phyloP scores from a whole-genome alignment of 1,139 yeast species.

The Yamadazyma dendronema region DNA sequence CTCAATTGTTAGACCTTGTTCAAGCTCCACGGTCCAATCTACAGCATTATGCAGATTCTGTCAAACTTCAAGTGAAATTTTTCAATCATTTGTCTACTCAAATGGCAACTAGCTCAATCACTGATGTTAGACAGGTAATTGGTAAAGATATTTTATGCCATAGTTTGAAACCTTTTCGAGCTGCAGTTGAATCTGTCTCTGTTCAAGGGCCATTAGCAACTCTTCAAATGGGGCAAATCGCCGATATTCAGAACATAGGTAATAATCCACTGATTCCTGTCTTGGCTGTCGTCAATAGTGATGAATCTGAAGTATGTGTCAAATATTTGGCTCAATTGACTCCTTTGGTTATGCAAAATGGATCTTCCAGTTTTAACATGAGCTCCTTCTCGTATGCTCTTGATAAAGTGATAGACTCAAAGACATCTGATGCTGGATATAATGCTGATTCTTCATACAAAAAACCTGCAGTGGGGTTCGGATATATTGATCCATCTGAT shows the following conservation, averaged over 20 bases:
- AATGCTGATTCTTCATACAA: constrained; percentile 17
- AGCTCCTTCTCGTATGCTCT: not conserved
- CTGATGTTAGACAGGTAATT: constrained; percentile 4
- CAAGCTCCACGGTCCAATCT: no score
- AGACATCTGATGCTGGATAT: no score
- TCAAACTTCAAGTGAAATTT: constrained; percentile 4
- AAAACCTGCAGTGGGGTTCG: constrained; percentile 38
- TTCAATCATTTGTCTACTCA: constrained; percentile 1
- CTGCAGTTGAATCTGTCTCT: not conserved
- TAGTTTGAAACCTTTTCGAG: not conserved
- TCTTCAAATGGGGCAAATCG: constrained; percentile 13
- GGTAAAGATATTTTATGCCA: constrained; percentile 1
- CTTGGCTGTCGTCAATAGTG: constrained; percentile 20
- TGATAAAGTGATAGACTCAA: not conserved
- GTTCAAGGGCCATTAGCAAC: constrained; percentile 15
- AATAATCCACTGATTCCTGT: constrained; percentile 16
- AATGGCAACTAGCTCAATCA: not conserved
- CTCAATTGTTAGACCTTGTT: constrained; percentile 14
- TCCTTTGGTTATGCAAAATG: constrained; percentile 27
- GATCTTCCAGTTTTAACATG: not conserved
- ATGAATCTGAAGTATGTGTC: constrained; percentile 15
- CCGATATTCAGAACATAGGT: constrained; percentile 20
- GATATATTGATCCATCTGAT: constrained; percentile 31
- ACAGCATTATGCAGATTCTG: no score
- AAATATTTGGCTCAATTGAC: constrained; percentile 29